Evolutionary conservation across 2,329 filamentous ascomycete genomes (phyloP).

Genomic region (Pestalotiopsis sp.): DNA sequence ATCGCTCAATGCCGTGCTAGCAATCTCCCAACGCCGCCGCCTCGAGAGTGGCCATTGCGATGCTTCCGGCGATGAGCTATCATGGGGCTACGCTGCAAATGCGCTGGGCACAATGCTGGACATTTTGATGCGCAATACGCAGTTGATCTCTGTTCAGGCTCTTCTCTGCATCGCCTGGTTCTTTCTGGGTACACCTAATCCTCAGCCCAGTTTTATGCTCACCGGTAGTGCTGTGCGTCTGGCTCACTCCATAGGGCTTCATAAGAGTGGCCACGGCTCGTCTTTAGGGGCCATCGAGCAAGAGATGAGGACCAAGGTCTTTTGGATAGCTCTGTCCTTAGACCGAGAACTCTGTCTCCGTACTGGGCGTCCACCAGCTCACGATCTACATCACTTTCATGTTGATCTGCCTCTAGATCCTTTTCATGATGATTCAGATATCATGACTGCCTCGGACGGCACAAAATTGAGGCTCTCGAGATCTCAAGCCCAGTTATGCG

Average conservation of each 20-base stretch:
- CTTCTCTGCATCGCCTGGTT: constrained; percentile 6
- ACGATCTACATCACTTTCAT: background rate
- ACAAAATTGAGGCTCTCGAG: background rate
- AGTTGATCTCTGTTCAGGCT: constrained; percentile 7
- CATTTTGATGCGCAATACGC: constrained; percentile 8
- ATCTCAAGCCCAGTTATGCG: background rate
- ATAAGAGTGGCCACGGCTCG: background rate
- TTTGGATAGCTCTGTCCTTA: background rate
- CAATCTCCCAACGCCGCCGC: background rate
- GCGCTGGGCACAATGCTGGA: background rate
- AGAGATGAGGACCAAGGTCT: background rate
- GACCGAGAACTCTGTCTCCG: constrained; percentile 5
- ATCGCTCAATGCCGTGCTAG: background rate
- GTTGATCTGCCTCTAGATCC: background rate
- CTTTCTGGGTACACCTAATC: constrained; percentile 6
- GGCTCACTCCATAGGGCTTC: constrained; percentile 6
- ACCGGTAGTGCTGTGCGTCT: constrained; percentile 1
- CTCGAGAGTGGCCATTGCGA: background rate
- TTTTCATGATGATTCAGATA: background rate
- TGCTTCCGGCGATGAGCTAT: background rate
- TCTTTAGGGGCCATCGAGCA: background rate
- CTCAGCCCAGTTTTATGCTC: constrained; percentile 8
- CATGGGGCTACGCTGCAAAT: background rate
- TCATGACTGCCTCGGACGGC: background rate
- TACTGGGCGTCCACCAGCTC: constrained; percentile 1